Percentiles rank a stretch among this genome's conserved stretches.
Evolutionary conservation across 129 eudicot species (phyloP).

Genomic region (Mikania micrantha): DNA sequence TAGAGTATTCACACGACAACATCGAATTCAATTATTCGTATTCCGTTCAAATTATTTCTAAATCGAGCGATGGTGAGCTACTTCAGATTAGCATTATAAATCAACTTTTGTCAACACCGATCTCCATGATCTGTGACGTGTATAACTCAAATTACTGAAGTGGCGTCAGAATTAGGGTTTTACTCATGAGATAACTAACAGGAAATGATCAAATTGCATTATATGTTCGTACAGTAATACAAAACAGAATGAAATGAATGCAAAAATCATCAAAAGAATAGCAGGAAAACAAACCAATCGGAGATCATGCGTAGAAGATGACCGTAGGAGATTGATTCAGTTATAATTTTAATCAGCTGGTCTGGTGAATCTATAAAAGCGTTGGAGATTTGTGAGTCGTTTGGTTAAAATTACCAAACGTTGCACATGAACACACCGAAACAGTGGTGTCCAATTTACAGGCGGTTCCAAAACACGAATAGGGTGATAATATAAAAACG

Average conservation of each 20-base stretch:
- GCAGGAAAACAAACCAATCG: constrained; percentile 23
- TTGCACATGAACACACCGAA: neutral
- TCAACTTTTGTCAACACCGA: constrained; percentile 15
- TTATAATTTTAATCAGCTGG: neutral
- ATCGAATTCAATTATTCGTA: neutral
- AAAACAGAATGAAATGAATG: constrained; percentile 2
- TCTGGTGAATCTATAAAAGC: constrained; percentile 6
- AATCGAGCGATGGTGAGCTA: neutral
- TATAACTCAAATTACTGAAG: constrained; percentile 1
- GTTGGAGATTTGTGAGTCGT: neutral
- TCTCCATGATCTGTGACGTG: constrained; percentile 12
- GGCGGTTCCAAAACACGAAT: too few species aligned
- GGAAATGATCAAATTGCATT: neutral
- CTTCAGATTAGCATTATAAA: constrained; percentile 5
- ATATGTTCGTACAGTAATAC: neutral
- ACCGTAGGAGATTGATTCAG: constrained; percentile 13
- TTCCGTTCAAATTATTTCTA: constrained; percentile 1
- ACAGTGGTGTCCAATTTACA: too few species aligned
- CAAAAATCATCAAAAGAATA: constrained; percentile 1
- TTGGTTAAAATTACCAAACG: neutral
- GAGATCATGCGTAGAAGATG: constrained; percentile 13
- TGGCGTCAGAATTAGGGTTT: constrained; percentile 24
- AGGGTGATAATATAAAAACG: too few species aligned
- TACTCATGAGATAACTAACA: neutral
- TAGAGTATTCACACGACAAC: neutral